Base-by-base conservation (phyloP, 1,284 basidiomycete species). In the Athelia sp. region DNA sequence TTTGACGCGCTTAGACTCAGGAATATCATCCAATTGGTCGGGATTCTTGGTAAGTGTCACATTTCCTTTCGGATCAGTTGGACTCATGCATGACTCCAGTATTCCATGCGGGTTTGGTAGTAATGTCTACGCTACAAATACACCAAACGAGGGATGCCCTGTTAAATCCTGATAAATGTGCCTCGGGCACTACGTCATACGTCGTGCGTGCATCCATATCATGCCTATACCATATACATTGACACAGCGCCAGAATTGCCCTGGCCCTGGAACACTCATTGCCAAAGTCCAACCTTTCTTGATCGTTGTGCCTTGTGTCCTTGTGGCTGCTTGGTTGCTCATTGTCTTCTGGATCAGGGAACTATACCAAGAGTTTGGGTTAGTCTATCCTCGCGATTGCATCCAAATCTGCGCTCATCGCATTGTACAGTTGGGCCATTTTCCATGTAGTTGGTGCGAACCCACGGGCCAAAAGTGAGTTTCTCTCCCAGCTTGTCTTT, bases 361-460 rank as follows among this genome's bases (percentile, higher is more conserved):
- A 44, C 62, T 77, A 14, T 77, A 72, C 53, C 62, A 59, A 43
- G 75, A 77, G 56, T 76, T 77, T 49, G 74, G 74, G 44, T 45
- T 23, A 23, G 19, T 45, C 14, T 9, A 13, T 24, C 26, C 24
- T 45, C 9, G 13, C 11, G 21, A 13, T 15, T 9, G 11, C 23
- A 13, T 10, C 11, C 40, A 45, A 14, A 26, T 45, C 13, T 11
- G 24, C 19, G 11, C 26, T 23, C 19, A 11, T 45, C n/a, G n/a
- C n/a, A 21, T 45, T 11, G 18, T 21, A 43, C 19, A 84, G 88
- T 46, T 90, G 88, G 88, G 87, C 87, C 34, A 86, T 91, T 60
- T 90, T 91, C 70, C 88, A 90, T 58, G 80, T 88, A 31, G 87
- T 92, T 21, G 89, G 90, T 32, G 87, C 87, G 24, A 87, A 87